These are phyloP conservation scores for Kwoniella sp. DNA, from an alignment of 768 basidiomycete species.

Conservation along the genomic window DNA sequence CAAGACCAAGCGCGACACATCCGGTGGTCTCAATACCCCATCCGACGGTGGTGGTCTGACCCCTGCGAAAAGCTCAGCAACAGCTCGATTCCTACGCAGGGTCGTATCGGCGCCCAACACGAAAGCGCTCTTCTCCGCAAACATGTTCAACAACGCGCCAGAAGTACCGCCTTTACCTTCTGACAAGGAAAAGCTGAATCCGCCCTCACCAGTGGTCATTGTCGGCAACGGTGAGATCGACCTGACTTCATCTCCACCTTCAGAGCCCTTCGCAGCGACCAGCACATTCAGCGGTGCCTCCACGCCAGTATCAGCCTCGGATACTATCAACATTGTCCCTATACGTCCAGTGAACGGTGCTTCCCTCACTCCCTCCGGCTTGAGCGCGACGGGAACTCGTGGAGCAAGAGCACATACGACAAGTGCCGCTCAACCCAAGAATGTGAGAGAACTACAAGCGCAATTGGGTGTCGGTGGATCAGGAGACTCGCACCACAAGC, in stretches of 20 bases:
- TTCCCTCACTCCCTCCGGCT: conserved; percentile 33
- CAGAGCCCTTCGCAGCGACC: conserved; percentile 3
- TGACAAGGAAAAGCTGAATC: conserved; percentile 1
- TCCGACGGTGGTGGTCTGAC: conserved; percentile 19
- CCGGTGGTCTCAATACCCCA: conserved; percentile 17
- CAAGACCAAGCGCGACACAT: conserved; percentile 14
- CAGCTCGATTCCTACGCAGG: conserved; percentile 86
- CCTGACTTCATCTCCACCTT: conserved; percentile 23
- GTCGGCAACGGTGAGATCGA: conserved; percentile 48
- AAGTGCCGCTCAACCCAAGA: conserved; percentile 25
- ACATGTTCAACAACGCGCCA: conserved; percentile 59
- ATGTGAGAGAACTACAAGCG: conserved; percentile 28
- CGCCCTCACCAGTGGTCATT: conserved; percentile 67
- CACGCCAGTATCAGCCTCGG: background rate
- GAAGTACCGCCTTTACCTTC: conserved; percentile 62
- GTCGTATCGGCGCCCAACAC: conserved; percentile 97
- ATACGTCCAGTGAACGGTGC: conserved; percentile 61
- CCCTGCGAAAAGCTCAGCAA: conserved; percentile 53
- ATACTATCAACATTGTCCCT: conserved; percentile 51
- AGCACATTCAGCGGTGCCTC: conserved; percentile 18
- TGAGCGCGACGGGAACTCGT: conserved; percentile 39
- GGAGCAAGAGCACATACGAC: conserved; percentile 32
- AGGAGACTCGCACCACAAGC: conserved; percentile 60
- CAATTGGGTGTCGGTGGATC: conserved; percentile 25
- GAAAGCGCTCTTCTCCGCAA: conserved; percentile 73